phyloP scores from a whole-genome alignment of 2,329 filamentous ascomycete genomes.

The Talaromyces marneffei region DNA sequence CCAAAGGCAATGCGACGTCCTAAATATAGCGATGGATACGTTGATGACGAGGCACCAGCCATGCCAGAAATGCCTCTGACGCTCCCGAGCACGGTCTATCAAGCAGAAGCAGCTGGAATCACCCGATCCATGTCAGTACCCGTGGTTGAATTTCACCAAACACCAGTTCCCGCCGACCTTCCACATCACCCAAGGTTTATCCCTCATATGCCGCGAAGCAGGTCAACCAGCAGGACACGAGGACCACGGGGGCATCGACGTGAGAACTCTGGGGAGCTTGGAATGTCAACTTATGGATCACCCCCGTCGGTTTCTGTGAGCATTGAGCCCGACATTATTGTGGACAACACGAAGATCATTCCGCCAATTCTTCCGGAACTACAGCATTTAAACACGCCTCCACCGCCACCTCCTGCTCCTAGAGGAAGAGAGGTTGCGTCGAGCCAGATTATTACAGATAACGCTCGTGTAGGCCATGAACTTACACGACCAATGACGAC shows the following conservation, averaged over 20 bases:
- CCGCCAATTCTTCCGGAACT: constrained; percentile 56
- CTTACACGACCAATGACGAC: constrained; percentile 35
- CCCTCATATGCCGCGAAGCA: constrained; percentile 34
- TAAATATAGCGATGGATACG: constrained; percentile 51
- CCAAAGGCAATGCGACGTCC: constrained; percentile 83
- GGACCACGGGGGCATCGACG: constrained; percentile 26
- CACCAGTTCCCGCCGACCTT: constrained; percentile 26
- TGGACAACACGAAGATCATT: constrained; percentile 18
- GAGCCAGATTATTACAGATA: constrained; percentile 39
- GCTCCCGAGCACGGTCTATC: constrained; percentile 33
- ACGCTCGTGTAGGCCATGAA: constrained; percentile 30
- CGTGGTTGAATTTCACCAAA: constrained; percentile 26
- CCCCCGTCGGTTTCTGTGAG: constrained; percentile 43
- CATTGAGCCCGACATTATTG: constrained; percentile 44
- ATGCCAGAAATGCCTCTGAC: constrained; percentile 51
- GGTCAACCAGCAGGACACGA: constrained; percentile 36
- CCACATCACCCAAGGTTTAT: constrained; percentile 39
- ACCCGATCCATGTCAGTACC: constrained; percentile 37
- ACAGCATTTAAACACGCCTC: constrained; percentile 53
- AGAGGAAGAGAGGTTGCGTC: constrained; percentile 33
- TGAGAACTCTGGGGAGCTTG: constrained; percentile 23
- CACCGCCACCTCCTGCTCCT: constrained; percentile 47
- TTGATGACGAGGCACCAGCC: constrained; percentile 47
- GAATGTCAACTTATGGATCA: constrained; percentile 23
- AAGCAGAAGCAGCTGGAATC: constrained; percentile 32